Base-by-base conservation (phyloP, 176 grass and related monocot species). In the Oryza brachyantha region DNA sequence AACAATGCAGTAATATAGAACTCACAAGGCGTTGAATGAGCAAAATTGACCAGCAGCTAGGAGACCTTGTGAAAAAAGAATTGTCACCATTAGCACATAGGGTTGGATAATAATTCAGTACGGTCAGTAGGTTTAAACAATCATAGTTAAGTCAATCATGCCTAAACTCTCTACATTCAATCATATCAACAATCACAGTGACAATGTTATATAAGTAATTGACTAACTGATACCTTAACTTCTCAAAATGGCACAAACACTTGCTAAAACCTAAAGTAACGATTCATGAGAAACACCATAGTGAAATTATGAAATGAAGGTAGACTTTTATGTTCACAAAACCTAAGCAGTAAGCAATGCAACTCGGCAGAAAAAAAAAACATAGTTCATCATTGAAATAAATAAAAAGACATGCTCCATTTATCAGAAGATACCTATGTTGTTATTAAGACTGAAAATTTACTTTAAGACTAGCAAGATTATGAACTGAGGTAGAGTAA, bases 381-480 rank as follows among this genome's bases (percentile, higher is more conserved):
- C 34, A 42, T 31, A 26, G 12, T 73, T 42, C 34, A 8, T 17
- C 21, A 66, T 68, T 28, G 2, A 8, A 68, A 41, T 1, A 59
- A 84, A 79, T 19, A 61, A 54, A 34, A 3, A 21, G 54, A 21
- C 52, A 68, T 40, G 39, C 8, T 62, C 39, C 14, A 55, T 69
- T 69, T 84, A 29, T 74, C 80, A 61, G 5, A 25, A 22, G 27
- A 75, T 50, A 10, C 43, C 35, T 42, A 16, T 74, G 24, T 4
- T 57, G 4, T 70, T 10, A 66, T 16, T 4, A 13, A 64, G 78
- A 72, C 24, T 8, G 14, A 65, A 72, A 46, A 70, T 58, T 16
- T 78, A 59, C 59, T 72, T 46, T 29, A 61, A 66, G 12, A 72
- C 13, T 81, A 57, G 82, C 28, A 41, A 21, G 42, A 27, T 19